These are phyloP conservation scores for Neohortaea acidophila DNA, from an alignment of 495 filamentous ascomycete genomes.

Conservation along the genomic window DNA sequence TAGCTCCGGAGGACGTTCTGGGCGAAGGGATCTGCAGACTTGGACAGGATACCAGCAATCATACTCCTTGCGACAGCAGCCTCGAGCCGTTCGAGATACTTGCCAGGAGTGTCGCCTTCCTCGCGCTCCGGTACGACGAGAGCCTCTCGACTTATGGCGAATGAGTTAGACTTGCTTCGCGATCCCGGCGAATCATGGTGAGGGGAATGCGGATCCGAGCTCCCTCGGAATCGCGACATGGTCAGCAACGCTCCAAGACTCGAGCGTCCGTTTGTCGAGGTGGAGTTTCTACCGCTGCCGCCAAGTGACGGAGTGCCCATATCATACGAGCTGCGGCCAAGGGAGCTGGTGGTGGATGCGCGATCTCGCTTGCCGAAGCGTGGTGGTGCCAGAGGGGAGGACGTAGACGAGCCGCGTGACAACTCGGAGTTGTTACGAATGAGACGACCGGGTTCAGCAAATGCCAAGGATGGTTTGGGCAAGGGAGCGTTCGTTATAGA, in stretches of 20 bases:
- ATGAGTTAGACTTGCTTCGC: slow-evolving; percentile 56
- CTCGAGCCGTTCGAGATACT: slow-evolving; percentile 71
- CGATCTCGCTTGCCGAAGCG: slow-evolving; percentile 46
- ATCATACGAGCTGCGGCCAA: slow-evolving; percentile 40
- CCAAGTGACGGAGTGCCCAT: slow-evolving; percentile 42
- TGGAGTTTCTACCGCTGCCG: slow-evolving; percentile 57
- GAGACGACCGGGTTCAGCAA: slow-evolving; percentile 28
- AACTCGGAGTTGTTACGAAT: slow-evolving; percentile 46
- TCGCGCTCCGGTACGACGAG: slow-evolving; percentile 63
- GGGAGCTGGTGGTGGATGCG: slow-evolving; percentile 80
- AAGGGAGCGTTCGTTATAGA: slow-evolving; percentile 32
- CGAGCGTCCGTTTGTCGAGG: slow-evolving; percentile 67
- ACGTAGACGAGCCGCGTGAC: slow-evolving; percentile 55
- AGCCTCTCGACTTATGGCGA: slow-evolving; percentile 44
- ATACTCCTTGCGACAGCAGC: slow-evolving; percentile 59
- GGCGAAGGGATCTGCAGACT: slow-evolving; percentile 69
- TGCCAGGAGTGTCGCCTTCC: slow-evolving; percentile 79
- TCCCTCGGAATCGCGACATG: slow-evolving; percentile 59
- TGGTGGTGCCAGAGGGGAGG: slow-evolving; percentile 47
- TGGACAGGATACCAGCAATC: slow-evolving; percentile 68
- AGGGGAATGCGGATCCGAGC: slow-evolving; percentile 49
- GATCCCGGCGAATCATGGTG: slow-evolving; percentile 54
- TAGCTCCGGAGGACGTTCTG: slow-evolving; percentile 75
- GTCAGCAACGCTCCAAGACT: slow-evolving; percentile 82
- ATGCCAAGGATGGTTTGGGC: slow-evolving; percentile 27